Conservation (phyloP, 1,284 basidiomycete genomes). For the Neonothopanus nambi region DNA sequence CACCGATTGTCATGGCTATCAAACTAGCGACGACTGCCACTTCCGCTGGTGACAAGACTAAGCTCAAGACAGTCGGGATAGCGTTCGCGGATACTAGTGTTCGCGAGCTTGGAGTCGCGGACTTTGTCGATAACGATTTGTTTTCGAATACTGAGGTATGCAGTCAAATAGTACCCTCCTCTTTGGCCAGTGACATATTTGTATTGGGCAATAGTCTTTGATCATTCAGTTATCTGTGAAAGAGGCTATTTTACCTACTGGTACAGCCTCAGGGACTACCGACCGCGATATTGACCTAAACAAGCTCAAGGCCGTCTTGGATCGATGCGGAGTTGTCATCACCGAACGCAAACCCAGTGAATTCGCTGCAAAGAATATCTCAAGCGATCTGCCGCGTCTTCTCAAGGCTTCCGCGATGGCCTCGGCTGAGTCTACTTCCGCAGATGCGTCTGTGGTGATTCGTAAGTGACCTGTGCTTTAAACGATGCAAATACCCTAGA, state of each 20-base stretch:
- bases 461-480: slow-evolving; percentile 37
- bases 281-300: slow-evolving; percentile 85
- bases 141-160: slow-evolving; percentile 93
- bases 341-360: slow-evolving; percentile 89
- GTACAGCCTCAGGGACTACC: slow-evolving; percentile 66
- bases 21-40: slow-evolving; percentile 64
- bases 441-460: slow-evolving; percentile 48
- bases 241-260: slow-evolving; percentile 79
- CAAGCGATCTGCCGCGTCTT: slow-evolving; percentile 84
- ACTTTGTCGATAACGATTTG: slow-evolving; percentile 94
- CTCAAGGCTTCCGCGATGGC: slow-evolving; percentile 41
- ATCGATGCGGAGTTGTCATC: slow-evolving; percentile 88
- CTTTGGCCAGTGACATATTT: too few species aligned
- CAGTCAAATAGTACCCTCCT: too few species aligned
- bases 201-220: slow-evolving; percentile 70
- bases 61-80: slow-evolving; percentile 64
- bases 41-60: slow-evolving; percentile 48
- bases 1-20: slow-evolving; percentile 91
- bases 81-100: slow-evolving; percentile 80
- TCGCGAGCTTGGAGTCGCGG: slow-evolving; percentile 75
- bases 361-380: slow-evolving; percentile 79
- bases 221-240: slow-evolving; percentile 97
- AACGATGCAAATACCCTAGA: not conserved
- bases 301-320: slow-evolving; percentile 83
- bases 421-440: slow-evolving; percentile 38